Base-by-base conservation (phyloP, 805 yeast genomes). In the Metahyphopichia silvanorum region DNA sequence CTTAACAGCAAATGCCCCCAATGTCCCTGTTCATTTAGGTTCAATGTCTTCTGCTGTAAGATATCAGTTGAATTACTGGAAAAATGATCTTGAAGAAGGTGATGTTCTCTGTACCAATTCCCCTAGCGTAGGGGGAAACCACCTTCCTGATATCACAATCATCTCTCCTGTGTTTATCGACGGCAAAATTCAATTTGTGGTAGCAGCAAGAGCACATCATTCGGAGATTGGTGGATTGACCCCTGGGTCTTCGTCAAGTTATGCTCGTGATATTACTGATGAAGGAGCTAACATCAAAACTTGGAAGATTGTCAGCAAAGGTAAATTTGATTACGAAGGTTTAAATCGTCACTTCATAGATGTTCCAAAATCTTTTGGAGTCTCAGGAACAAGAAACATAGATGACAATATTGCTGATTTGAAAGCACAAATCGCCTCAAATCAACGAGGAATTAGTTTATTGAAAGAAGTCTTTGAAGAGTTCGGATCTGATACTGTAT, bases 391-490 rank as follows among this genome's bases (percentile, higher is more conserved):
- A 2, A 34, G 55, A 27, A 42, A 42, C 21, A 37, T 49, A 14
- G 46, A 44, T 10, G 52, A 49, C 29, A 47, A 49, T 27, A 43
- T 47, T 23, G 29, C 46, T 33, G 95, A 86, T 53, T 59, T 86
- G 51, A 83, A 82, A 49, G 94, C 95, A 0, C 95, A 86, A 55
- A 73, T 85, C 30, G 87, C 94, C 3, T 94, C 96, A 3, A 87
- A 87, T 50, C 85, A 77, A 46, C 82, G 81, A 52, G 96, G 96
- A 32, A 83, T 86, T 23, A 66, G 68, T 8, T 62, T 87, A 31
- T 69, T 87, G 35, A 69, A 66, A 12, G 58, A 67, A 14, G 62
- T 87, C 33, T 76, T 84, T 16, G 51, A 54, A 1, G 91, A 84
- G 46, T 82, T 76, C 52, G 74, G 78, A 0, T 60, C 76, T 12